A percentile compares a stretch with the other conserved stretches of the same genome.
phyloP scores from a whole-genome alignment of 139 green algal species.

The Chlorella sorokiniana region DNA sequence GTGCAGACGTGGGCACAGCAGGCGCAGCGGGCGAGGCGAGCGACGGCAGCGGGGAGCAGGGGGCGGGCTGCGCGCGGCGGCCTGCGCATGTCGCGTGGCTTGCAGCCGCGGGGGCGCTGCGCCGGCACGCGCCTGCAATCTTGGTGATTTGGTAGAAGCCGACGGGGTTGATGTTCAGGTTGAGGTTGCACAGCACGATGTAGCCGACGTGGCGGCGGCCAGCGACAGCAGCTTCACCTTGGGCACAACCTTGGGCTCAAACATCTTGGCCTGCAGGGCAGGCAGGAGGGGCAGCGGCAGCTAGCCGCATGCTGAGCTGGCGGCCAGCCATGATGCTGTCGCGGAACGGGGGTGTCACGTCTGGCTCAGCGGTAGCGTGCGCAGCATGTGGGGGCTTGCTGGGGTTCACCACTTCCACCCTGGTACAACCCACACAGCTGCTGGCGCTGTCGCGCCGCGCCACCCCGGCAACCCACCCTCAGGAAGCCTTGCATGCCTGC shows the following conservation, averaged over 20 bases:
- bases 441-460: not conserved
- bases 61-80: not conserved
- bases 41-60: not conserved
- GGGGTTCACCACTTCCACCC: too few species aligned
- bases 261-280: constrained; percentile 49
- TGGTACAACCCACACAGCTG: not conserved
- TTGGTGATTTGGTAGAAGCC: constrained; percentile 92
- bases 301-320: not conserved
- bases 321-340: too few species aligned
- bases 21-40: not conserved
- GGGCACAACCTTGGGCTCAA: constrained; percentile 64
- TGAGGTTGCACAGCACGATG: constrained; percentile 89
- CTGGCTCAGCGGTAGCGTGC: too few species aligned
- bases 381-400: too few species aligned
- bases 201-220: constrained; percentile 82
- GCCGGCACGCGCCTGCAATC: constrained; percentile 57
- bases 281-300: not conserved
- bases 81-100: not conserved
- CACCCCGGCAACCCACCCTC: constrained; percentile 2
- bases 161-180: constrained; percentile 87
- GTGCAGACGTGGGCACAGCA: not conserved
- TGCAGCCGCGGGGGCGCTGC: not conserved
- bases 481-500: constrained; percentile 55
- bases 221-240: constrained; percentile 62
- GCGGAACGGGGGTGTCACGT: too few species aligned